Conservation (phyloP, 768 basidiomycete species). For the Roridomyces roridus region DNA sequence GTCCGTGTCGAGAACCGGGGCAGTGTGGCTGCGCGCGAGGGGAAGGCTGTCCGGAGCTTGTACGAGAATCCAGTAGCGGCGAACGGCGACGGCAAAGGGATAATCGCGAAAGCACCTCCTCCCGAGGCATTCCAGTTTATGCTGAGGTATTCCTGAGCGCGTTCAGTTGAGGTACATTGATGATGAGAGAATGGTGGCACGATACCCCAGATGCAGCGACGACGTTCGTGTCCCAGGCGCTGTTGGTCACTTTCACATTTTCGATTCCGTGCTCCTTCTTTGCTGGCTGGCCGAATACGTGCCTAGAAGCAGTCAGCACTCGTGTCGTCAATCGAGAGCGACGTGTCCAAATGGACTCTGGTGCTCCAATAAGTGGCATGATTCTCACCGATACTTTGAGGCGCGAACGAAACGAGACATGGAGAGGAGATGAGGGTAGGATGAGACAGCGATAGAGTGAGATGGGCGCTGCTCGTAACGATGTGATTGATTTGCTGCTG, state of each 20-base stretch:
- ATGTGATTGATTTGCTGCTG: no score
- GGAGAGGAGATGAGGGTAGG: not conserved
- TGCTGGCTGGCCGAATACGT: conserved; percentile 88
- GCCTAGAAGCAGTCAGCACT: conserved; percentile 51
- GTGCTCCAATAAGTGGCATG: conserved; percentile 1
- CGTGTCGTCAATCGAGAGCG: not conserved
- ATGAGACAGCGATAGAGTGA: conserved; percentile 8
- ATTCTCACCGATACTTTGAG: conserved; percentile 82
- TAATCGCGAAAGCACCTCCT: conserved; percentile 93
- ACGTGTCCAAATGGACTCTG: no score
- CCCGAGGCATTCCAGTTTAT: conserved; percentile 95
- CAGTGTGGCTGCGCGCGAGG: conserved; percentile 85
- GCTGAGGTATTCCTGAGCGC: conserved; percentile 75
- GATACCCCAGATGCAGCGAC: conserved; percentile 80
- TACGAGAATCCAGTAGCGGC: conserved; percentile 60
- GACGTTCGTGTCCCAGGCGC: conserved; percentile 96
- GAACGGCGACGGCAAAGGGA: conserved; percentile 84
- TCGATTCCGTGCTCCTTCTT: conserved; percentile 86
- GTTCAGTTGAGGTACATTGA: conserved; percentile 16
- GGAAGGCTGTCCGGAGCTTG: conserved; percentile 95
- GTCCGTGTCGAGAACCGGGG: conserved; percentile 90
- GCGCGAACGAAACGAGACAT: conserved; percentile 90
- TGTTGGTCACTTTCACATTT: conserved; percentile 86
- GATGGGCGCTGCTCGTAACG: not conserved
- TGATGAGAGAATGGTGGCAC: conserved; percentile 4